These are phyloP conservation scores for Daldinia caldariorum DNA, from an alignment of 495 filamentous ascomycete genomes.

Conservation along the genomic window DNA sequence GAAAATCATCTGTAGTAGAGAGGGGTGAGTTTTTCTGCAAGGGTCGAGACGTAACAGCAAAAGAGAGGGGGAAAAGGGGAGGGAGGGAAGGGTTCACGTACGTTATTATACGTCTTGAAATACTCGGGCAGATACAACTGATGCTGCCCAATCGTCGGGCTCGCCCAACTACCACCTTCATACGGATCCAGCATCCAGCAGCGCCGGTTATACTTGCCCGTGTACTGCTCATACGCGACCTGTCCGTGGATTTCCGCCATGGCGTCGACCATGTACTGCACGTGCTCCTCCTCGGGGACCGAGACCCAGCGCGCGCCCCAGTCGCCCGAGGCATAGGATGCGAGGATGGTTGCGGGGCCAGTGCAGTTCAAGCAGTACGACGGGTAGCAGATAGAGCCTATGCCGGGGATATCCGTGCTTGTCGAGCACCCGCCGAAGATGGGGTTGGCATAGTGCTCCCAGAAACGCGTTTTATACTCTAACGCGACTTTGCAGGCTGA, in stretches of 20 bases:
- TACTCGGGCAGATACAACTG: conserved; percentile 73
- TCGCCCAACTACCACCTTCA: conserved; percentile 65
- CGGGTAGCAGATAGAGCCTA: conserved; percentile 70
- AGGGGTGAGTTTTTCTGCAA: too few relatives aligned
- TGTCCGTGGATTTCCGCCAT: conserved; percentile 71
- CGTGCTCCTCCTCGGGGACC: conserved; percentile 62
- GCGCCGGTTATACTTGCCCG: conserved; percentile 65
- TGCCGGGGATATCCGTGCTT: conserved; percentile 64
- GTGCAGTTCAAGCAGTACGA: conserved; percentile 70
- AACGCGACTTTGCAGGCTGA: conserved; percentile 72
- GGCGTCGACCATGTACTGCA: conserved; percentile 63
- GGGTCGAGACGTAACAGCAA: too few relatives aligned
- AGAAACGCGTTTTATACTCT: conserved; percentile 72
- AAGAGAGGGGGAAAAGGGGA: not conserved
- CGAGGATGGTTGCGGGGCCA: conserved; percentile 70
- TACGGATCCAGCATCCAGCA: conserved; percentile 69
- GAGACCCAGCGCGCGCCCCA: conserved; percentile 57
- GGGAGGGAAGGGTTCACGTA: conserved; percentile 27
- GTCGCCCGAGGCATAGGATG: conserved; percentile 61
- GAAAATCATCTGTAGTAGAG: conserved; percentile 63
- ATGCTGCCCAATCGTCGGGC: conserved; percentile 67
- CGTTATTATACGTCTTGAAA: conserved; percentile 71
- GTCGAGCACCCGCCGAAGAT: conserved; percentile 71
- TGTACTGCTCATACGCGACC: conserved; percentile 65
- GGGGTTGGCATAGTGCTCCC: conserved; percentile 69